Evolutionary conservation across 768 basidiomycete species (phyloP).

Genomic region (Fibroporia radiculosa): DNA sequence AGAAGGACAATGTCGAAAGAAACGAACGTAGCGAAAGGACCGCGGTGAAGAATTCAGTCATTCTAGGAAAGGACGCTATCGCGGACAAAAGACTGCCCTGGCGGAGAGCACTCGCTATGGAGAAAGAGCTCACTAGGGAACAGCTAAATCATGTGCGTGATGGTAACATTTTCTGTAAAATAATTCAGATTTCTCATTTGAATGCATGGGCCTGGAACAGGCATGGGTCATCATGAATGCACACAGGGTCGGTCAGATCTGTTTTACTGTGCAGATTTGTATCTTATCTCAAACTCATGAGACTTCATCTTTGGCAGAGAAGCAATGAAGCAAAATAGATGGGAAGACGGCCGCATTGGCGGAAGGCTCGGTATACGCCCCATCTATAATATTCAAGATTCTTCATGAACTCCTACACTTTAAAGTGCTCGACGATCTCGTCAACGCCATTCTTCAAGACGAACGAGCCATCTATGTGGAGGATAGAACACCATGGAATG

Average conservation of each 20-base stretch:
- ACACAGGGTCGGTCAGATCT: conserved; percentile 1
- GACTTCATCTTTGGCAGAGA: conserved; percentile 13
- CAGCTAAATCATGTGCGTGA: conserved; percentile 5
- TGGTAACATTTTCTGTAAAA: not conserved
- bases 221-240: conserved; percentile 19
- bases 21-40: not conserved
- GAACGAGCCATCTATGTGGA: conserved; percentile 31
- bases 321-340: conserved; percentile 8
- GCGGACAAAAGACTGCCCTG: conserved; percentile 12
- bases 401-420: too few relatives aligned
- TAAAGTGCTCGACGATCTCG: conserved; percentile 25
- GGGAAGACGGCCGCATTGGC: not conserved
- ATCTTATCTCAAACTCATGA: conserved; percentile 1
- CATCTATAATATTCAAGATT: too few relatives aligned
- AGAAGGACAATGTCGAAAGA: conserved; percentile 2
- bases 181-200: not conserved
- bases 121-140: conserved; percentile 8
- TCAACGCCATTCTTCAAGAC: conserved; percentile 34
- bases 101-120: conserved; percentile 15
- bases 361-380: not conserved
- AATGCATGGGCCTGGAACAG: conserved; percentile 6
- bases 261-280: not conserved
- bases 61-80: not conserved
- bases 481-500: conserved; percentile 20
- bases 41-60: not conserved